phyloP scores from a whole-genome alignment of 2,329 filamentous ascomycete genomes.

The Aspergillus sp. region DNA sequence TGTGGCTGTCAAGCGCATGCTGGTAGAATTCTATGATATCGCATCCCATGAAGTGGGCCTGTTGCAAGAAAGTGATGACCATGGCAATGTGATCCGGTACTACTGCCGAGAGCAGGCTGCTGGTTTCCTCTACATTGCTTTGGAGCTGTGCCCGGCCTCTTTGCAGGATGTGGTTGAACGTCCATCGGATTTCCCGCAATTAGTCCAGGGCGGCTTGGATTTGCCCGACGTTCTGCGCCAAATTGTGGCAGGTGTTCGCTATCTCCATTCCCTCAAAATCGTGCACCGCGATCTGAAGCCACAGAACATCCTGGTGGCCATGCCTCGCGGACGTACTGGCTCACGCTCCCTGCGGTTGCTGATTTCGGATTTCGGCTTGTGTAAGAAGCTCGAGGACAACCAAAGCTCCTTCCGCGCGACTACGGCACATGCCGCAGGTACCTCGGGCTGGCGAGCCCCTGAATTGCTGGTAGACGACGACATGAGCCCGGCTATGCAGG shows the following conservation, averaged over 20 bases:
- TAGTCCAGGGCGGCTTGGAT: slow-evolving; percentile 69
- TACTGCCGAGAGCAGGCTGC: slow-evolving; percentile 87
- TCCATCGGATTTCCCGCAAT: slow-evolving; percentile 64
- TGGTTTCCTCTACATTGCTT: slow-evolving; percentile 91
- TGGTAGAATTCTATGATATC: slow-evolving; percentile 93
- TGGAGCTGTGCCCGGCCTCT: slow-evolving; percentile 92
- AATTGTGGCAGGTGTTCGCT: slow-evolving; percentile 83
- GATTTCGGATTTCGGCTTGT: slow-evolving; percentile 96
- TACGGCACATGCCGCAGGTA: slow-evolving; percentile 89
- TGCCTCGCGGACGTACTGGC: slow-evolving; percentile 53
- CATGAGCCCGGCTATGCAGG: slow-evolving; percentile 45
- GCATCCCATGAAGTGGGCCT: slow-evolving; percentile 91
- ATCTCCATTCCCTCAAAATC: slow-evolving; percentile 88
- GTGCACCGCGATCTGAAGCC: slow-evolving; percentile 97
- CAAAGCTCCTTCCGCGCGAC: slow-evolving; percentile 94
- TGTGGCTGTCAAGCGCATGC: slow-evolving; percentile 95
- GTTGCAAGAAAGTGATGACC: slow-evolving; percentile 89
- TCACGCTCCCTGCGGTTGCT: slow-evolving; percentile 76
- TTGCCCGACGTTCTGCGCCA: slow-evolving; percentile 81
- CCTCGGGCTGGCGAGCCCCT: slow-evolving; percentile 93
- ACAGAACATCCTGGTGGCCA: slow-evolving; percentile 88
- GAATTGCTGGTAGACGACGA: slow-evolving; percentile 86
- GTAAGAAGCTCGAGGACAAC: slow-evolving; percentile 93
- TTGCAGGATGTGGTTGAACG: slow-evolving; percentile 88
- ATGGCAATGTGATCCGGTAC: slow-evolving; percentile 95